Evolutionary conservation across 805 yeast genomes (phyloP), one percentile per base, ranked within the genome.

Genomic region (Yamadazyma paraphyllophila): DNA sequence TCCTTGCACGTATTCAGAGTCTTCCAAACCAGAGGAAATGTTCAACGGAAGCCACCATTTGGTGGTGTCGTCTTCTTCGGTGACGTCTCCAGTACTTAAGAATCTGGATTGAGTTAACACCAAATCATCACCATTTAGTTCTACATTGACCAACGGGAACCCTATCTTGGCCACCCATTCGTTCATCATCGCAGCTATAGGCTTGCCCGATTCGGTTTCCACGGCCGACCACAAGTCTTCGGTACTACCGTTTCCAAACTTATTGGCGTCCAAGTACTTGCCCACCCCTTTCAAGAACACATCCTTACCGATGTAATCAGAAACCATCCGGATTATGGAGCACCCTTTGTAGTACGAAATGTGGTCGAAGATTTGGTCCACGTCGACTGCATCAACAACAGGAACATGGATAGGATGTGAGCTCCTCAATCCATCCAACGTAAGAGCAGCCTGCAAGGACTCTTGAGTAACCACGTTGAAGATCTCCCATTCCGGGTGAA

Each of bases 351-450:
- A 67, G 63, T 88, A 88, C 3, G 94, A 86, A 46, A 88, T 88
- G 29, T 82, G 81, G 59, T 88, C 96, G 61, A 88, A 88, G 14
- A 86, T 81, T 67, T 88, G 91, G 61, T 84, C 86, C 51, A 88
- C 83, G 55, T 88, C 94, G 50, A 80, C 78, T 4, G 92, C 92
- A 58, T 83, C 80, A 54, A 76, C 67, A n/a, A 88, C 88, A 10
- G 86, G 85, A 7, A 88, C 95, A 64, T 86, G 87, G 48, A 88
- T 81, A 6, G 96, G 91, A 63, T 88, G 96, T 5, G 92, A 83
- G 55, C 72, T 78, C 51, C 77, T 65, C 49, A 81, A 71, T 1
- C 82, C 75, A 55, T 82, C 87, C 49, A 82, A 70, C 45, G 70
- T 66, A 38, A 79, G 67, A 3, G 83, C 80, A 15, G 59, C 64